Percentiles rank a stretch among this genome's conserved stretches.
Conservation (phyloP, 163 green algal genomes). For the Trebouxia gelatinosa region DNA sequence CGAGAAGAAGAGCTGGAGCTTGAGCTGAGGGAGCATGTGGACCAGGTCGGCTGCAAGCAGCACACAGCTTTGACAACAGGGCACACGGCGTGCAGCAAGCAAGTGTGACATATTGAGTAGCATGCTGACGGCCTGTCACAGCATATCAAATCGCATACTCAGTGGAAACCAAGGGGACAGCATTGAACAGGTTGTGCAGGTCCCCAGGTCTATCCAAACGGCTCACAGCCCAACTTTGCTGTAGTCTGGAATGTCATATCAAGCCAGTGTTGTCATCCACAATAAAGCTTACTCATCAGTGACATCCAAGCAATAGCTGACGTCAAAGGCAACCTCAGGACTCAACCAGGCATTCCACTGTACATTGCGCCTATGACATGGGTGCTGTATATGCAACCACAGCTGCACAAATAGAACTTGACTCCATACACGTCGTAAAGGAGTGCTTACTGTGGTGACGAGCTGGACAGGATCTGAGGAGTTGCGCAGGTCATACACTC, state of each 20-base stretch:
- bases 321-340: not conserved
- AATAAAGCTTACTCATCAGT: not conserved
- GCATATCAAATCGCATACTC: not conserved
- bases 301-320: not conserved
- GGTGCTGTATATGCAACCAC: no score
- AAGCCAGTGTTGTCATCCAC: not conserved
- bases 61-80: not conserved
- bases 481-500: conserved; percentile 62
- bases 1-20: conserved; percentile 1
- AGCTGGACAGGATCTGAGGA: conserved; percentile 44
- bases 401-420: not conserved
- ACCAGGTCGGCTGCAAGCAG: conserved; percentile 26
- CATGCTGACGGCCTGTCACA: not conserved
- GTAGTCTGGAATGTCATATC: not conserved
- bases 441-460: conserved; percentile 39
- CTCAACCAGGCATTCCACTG: not conserved
- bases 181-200: not conserved
- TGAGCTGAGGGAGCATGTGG: conserved; percentile 22
- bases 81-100: not conserved
- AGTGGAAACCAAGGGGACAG: not conserved
- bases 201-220: not conserved
- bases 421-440: not conserved
- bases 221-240: not conserved
- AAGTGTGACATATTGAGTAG: not conserved
- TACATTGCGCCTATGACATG: not conserved